Percentiles rank a stretch among this genome's conserved stretches.
phyloP scores from a whole-genome alignment of 495 filamentous ascomycete genomes.

The Monascus purpureus region DNA sequence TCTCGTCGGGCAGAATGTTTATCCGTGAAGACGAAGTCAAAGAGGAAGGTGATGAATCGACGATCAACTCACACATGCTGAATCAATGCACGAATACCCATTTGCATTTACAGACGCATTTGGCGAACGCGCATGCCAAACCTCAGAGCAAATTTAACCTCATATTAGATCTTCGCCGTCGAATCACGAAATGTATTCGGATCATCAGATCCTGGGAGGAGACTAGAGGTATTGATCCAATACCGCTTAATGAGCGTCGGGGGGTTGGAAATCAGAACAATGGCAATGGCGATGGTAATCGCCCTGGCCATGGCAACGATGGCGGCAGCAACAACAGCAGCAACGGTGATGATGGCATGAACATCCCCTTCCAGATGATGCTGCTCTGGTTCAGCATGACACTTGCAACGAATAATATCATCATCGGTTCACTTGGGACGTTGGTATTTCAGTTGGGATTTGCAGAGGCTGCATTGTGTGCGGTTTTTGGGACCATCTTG shows the following conservation, averaged over 20 bases:
- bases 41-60: no score
- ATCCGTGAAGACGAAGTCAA: no score
- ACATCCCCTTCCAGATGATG: constrained; percentile 41
- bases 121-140: no score
- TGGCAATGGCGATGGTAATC: no score
- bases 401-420: constrained; percentile 57
- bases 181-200: neutral
- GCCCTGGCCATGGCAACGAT: no score
- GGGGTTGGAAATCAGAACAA: no score
- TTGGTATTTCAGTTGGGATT: constrained; percentile 51
- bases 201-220: constrained; percentile 19
- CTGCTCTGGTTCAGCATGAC: constrained; percentile 66
- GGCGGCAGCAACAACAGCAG: neutral
- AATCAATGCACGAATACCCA: no score
- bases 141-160: no score
- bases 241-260: constrained; percentile 40
- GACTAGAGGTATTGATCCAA: constrained; percentile 52
- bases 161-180: neutral
- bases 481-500: constrained; percentile 45
- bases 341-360: no score
- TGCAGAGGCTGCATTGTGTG: constrained; percentile 48
- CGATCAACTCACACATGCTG: no score
- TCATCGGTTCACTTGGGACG: constrained; percentile 54
- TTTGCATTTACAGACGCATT: no score
- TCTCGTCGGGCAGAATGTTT: no score